Evolutionary conservation across 2,329 filamentous ascomycete genomes (phyloP).

Genomic region (Botryotinia calthae): DNA sequence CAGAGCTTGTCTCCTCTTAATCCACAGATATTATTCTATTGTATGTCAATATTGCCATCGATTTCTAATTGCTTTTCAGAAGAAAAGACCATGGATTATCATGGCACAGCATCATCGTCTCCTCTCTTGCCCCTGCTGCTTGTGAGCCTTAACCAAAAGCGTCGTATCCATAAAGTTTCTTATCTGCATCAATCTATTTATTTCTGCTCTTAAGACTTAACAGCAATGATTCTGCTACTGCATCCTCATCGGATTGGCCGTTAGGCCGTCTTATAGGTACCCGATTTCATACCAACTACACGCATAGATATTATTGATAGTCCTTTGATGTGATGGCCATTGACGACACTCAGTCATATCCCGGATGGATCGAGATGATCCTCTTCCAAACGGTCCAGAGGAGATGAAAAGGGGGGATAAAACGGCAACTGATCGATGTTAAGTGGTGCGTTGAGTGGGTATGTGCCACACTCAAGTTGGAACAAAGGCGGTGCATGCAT

Average conservation of each 20-base stretch:
- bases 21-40: background rate
- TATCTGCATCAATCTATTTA: slow-evolving; percentile 7
- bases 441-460: background rate
- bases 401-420: slow-evolving; percentile 18
- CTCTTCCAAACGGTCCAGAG: background rate
- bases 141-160: background rate
- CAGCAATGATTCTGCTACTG: background rate
- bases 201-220: background rate
- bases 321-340: background rate
- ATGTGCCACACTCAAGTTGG: slow-evolving; percentile 10
- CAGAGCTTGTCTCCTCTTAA: background rate
- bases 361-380: slow-evolving; percentile 5
- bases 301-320: background rate
- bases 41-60: background rate
- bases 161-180: background rate
- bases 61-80: background rate
- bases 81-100: background rate
- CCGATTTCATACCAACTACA: background rate
- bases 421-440: slow-evolving; percentile 16
- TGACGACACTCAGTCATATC: slow-evolving; percentile 6
- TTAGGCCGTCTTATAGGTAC: background rate
- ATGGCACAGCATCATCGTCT: slow-evolving; percentile 15
- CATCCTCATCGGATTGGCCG: background rate
- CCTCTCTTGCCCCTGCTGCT: background rate
- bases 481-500: slow-evolving; percentile 7